Evolutionary conservation across 1,139 yeast species (phyloP), one percentile per base, ranked within the genome.

Genomic region (Hemisphaericaspora subhashii): DNA sequence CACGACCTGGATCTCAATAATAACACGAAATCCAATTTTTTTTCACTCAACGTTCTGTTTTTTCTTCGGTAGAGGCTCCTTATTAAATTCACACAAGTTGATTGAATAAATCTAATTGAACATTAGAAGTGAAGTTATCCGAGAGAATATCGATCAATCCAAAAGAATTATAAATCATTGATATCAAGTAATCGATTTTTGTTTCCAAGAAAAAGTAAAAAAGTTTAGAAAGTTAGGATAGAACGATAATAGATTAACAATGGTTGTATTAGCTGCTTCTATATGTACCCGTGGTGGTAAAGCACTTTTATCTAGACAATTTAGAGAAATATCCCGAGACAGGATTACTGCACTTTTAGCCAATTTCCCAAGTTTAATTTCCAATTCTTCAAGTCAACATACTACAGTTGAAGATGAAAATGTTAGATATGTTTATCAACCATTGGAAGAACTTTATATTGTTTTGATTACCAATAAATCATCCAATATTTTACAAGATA

Each of bases 221-320:
- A 15, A 12, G 28, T 12, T 12, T 12, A 12, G 28, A 25, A n/a
- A 9, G n/a, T n/a, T n/a, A n/a, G n/a, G n/a, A 25, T 14, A 27
- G 3, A 13, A 25, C 6, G 7, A 15, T 27, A 16, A 27, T 14
- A 27, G 30, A 15, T 15, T 8, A 17, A 10, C 10, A 29, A 17
- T 64, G 69, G 68, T 61, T 51, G 74, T 92, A 39, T 76, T 92
- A 61, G 96, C 98, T 40, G 97, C 97, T 41, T 86, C 97, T 37
- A 86, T 92, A 53, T 88, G 97, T 63, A 86, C 97, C 36, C 86
- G 94, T 54, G 87, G 94, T 43, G 99, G 99, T 44, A 92, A 89
- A 57, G 90, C 97, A 27, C 79, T 94, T 49, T 70, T 94, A 42
- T 87, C 97, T 24, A 82, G 99, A 58, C 98, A 89, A 67, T 94